Base-by-base conservation (phyloP, 202 grass and related monocot genomes). In the Digitaria exilis region DNA sequence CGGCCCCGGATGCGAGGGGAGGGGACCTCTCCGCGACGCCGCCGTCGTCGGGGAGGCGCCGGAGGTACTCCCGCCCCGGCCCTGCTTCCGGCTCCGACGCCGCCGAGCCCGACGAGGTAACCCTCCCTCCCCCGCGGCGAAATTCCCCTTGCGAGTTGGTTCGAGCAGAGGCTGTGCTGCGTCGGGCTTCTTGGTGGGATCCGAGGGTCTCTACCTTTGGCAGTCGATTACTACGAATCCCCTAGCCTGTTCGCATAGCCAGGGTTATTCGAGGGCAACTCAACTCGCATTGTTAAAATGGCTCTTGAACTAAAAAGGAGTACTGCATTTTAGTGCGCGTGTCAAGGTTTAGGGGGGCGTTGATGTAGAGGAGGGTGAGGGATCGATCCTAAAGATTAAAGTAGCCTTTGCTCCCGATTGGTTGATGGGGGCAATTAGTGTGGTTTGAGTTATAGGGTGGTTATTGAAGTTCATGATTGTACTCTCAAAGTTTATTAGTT, bases 71-170 rank as follows among this genome's bases (percentile, higher is more conserved):
- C 57, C 84, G 71, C 39, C 55, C 77, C 48, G 43, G 75, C 21
- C 43, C 73, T 45, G 34, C 70, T 21, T 24, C 73, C 18, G 67
- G 75, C 31, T 52, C 77, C 54, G 61, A 79, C 28, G 5, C 79
- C 24, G 60, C 84, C 26, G 84, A 90, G 44, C 84, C 84, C 5
- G 75, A 87, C 55, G 84, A 90, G 84, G 88, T 90, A 86, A 26
- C 34, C 58, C 8, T 14, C 30, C 17, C 31, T 42, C 12, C 30
- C 26, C 7, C 32, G 31, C 73, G 14, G 46, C 35, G 0, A 63
- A 72, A 44, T 34, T 25, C 26, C 62, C 24, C 1, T 50, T 37
- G 19, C 4, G 57, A 15, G 82, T 78, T 61, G 59, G 51, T 59
- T 31, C 19, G 12, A 35, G 22, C 31, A 28, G 59, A 66, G 18